These are phyloP conservation scores for Leishmania amazonensis DNA, from an alignment of 208 protist species.

Conservation along the genomic window DNA sequence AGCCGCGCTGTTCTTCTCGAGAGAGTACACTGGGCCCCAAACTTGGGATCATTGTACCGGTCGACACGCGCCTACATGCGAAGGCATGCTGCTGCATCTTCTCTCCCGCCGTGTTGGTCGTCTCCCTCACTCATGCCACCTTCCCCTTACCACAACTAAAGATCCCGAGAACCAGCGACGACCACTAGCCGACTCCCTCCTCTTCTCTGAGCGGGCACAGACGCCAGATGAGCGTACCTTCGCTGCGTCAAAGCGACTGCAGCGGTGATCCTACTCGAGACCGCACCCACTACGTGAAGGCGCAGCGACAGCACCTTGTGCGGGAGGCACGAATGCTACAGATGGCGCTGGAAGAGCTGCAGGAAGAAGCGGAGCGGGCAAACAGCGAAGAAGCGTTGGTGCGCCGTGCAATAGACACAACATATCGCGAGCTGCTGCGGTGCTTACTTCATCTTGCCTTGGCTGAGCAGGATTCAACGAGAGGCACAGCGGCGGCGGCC, in stretches of 20 bases:
- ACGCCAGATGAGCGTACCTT: neutral
- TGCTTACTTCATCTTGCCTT: slow-evolving; percentile 7
- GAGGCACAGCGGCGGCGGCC: neutral
- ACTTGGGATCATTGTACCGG: neutral
- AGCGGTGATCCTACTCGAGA: neutral
- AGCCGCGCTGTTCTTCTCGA: neutral
- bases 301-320: slow-evolving; percentile 8
- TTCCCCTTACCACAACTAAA: neutral
- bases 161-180: neutral
- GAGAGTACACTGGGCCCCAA: neutral
- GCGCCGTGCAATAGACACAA: neutral
- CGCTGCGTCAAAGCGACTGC: neutral
- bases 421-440: slow-evolving; percentile 12
- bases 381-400: neutral
- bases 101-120: neutral
- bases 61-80: neutral
- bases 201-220: neutral
- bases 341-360: slow-evolving; percentile 25
- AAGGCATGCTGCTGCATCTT: neutral
- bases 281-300: slow-evolving; percentile 1
- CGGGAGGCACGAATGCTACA: slow-evolving; percentile 24
- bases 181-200: neutral
- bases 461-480: neutral
- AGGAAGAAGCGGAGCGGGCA: slow-evolving; percentile 3
- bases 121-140: neutral